Evolutionary conservation across 768 basidiomycete species (phyloP), one percentile per base, ranked within the genome.

Genomic region (Cyclocybe cylindracea): DNA sequence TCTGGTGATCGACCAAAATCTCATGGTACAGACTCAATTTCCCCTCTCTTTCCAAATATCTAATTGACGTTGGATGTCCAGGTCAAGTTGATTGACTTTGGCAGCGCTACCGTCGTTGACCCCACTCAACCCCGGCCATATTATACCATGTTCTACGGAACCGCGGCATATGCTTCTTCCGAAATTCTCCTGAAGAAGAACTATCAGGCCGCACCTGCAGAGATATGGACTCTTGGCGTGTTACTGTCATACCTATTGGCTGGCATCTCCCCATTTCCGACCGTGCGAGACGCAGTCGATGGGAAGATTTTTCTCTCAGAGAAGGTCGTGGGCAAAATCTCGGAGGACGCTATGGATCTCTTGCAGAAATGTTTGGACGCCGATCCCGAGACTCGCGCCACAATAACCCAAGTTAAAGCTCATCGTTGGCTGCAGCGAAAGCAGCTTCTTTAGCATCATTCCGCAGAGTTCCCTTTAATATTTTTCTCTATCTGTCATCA

Each of bases 61-160:
- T 48, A 57, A 36, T 24, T n/a, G 58, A 42, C 46, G 8, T 35
- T 40, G 13, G 35, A 39, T 36, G 51, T 54, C 36, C 65, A 92
- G 86, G 89, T 96, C 62, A 98, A 98, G 66, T 78, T 98, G 44
- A 94, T 98, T 62, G 95, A 98, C 72, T 98, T 98, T 66, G 95
- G 95, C 42, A 91, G 89, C 58, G 92, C 94, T 24, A 86, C 87
- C 24, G 78, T 89, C 52, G 82, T 82, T 44, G 83, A 94, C 64
- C 83, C 85, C 5, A 63, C 68, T 5, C 66, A 79, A 49, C 77
- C 86, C 2, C 80, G 82, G 9, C 88, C 89, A 0, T 82, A 77
- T 49, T 87, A 93, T 70, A 78, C 77, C 32, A 78, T 85, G 37
- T 97, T 96, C 70, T 97, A 89, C 66, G 96, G 96, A 19, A 95